These are phyloP conservation scores for Morella rubra DNA, from an alignment of 306 rosid genomes.

Conservation along the genomic window DNA sequence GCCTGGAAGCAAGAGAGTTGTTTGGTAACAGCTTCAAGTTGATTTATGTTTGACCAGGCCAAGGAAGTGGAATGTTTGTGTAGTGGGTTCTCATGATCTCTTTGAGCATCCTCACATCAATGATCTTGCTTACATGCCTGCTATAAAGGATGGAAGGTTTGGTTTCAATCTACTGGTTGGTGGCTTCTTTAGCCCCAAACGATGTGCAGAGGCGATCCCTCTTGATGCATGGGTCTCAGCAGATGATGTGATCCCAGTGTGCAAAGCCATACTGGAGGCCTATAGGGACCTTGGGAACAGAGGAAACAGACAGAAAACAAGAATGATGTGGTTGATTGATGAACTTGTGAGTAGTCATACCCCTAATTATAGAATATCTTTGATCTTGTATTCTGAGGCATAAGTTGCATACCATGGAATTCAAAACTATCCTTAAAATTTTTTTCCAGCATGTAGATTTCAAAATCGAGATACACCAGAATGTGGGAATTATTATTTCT, in stretches of 20 bases:
- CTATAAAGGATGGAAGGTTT: conserved; percentile 65
- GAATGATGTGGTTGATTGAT: conserved; percentile 99
- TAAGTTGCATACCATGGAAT: no score
- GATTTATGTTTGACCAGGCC: conserved; percentile 60
- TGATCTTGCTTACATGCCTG: conserved; percentile 99
- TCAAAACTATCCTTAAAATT: no score
- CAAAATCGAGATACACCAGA: not conserved
- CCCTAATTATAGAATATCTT: not conserved
- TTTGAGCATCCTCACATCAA: conserved; percentile 96
- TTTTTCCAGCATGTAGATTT: no score
- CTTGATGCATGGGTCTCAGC: conserved; percentile 95
- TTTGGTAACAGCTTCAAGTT: not conserved
- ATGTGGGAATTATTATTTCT: not conserved
- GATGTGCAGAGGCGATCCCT: conserved; percentile 88
- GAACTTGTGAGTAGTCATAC: conserved; percentile 59
- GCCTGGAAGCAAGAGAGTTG: not conserved
- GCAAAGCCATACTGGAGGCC: conserved; percentile 80
- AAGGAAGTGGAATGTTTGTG: conserved; percentile 98
- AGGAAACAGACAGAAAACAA: conserved; percentile 84
- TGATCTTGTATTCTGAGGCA: no score
- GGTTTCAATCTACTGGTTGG: conserved; percentile 94
- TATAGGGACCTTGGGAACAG: conserved; percentile 87
- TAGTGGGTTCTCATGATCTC: conserved; percentile 91
- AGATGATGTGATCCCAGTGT: conserved; percentile 69
- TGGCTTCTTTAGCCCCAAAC: conserved; percentile 88